Evolutionary conservation across 805 yeast genomes (phyloP), one percentile per base, ranked within the genome.

Genomic region (Komagataella pseudopastoris): DNA sequence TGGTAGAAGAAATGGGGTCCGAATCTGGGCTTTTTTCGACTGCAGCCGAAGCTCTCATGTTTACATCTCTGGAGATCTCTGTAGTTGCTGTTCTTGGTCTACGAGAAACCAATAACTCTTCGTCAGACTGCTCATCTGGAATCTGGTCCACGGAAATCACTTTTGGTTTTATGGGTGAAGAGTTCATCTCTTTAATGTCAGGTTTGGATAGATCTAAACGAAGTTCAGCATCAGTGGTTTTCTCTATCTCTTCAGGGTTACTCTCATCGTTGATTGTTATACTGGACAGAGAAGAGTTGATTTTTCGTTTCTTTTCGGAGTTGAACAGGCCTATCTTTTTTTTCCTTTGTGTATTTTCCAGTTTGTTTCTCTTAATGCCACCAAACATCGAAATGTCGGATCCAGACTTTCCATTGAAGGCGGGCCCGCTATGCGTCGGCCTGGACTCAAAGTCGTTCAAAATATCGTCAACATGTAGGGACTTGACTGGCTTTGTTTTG

Each of bases 391-490:
- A 10, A 10, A 12, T 30, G 4, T 30, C 14, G 6, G 39, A 30
- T 30, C 39, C 39, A 3, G 39, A 7, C 39, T 30, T 30, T 10
- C 10, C 12, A 12, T 30, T 12, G n/a, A 30, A 30, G 39, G 39
- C 14, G n/a, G 39, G 14, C 6, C 39, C 39, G 8, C 14, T 5
- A 10, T 30, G 39, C 53, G 20, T 51, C 24, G 51, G 39, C 8
- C 62, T 54, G 6, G 58, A 51, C 16, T 69, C 71, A 48, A 78
- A 76, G 51, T 79, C 88, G 53, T 76, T 78, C 49, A 85, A 69
- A 51, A 85, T 80, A 59, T 84, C 90, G 61, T 84, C 90, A 54
- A 88, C 74, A 53, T 75, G 78, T 49, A 76, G 50, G 50, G 72
- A 74, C 51, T 67, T 68, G 53, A 71, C 72, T 7, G 66, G 64